A percentile compares a stretch with the other conserved stretches of the same genome.
Evolutionary conservation across 371 early-diverging fungal species (phyloP).

Genomic region (Blastocladiella emersonii): DNA sequence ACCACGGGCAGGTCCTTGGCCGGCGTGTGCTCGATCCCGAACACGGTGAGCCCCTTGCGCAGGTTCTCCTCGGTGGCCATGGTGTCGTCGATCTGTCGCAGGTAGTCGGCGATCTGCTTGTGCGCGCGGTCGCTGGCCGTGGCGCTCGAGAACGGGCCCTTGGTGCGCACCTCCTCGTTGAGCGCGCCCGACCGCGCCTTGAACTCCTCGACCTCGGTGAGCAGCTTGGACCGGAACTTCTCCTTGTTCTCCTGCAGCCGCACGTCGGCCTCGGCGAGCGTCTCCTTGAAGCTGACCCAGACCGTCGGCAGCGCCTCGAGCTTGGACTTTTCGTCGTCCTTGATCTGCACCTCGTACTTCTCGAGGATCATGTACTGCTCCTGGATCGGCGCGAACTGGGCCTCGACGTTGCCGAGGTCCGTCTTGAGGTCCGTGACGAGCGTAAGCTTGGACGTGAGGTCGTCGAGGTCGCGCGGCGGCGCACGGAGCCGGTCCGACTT

Average conservation of each 20-base stretch:
- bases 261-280: conserved; percentile 26
- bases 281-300: conserved; percentile 27
- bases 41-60: conserved; percentile 30
- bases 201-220: conserved; percentile 22
- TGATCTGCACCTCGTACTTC: conserved; percentile 41
- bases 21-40: conserved; percentile 31
- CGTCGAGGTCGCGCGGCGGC: conserved; percentile 30
- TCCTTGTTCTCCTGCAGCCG: conserved; percentile 29
- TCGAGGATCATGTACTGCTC: conserved; percentile 42
- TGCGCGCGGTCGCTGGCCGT: conserved; percentile 29
- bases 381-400: conserved; percentile 36
- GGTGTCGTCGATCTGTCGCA: conserved; percentile 14
- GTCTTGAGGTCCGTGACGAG: conserved; percentile 27
- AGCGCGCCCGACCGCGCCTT: conserved; percentile 14
- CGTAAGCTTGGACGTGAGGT: conserved; percentile 26
- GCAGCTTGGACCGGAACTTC: conserved; percentile 32
- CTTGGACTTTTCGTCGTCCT: conserved; percentile 25
- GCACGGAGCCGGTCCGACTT: conserved; percentile 24
- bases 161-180: conserved; percentile 25
- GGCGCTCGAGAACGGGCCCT: conserved; percentile 26
- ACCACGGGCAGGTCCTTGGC: conserved; percentile 28
- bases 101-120: conserved; percentile 27
- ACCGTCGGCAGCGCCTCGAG: conserved; percentile 21
- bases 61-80: conserved; percentile 20
- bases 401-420: conserved; percentile 24